Evolutionary conservation across 768 basidiomycete genomes (phyloP).

Genomic region (Bullera alba): DNA sequence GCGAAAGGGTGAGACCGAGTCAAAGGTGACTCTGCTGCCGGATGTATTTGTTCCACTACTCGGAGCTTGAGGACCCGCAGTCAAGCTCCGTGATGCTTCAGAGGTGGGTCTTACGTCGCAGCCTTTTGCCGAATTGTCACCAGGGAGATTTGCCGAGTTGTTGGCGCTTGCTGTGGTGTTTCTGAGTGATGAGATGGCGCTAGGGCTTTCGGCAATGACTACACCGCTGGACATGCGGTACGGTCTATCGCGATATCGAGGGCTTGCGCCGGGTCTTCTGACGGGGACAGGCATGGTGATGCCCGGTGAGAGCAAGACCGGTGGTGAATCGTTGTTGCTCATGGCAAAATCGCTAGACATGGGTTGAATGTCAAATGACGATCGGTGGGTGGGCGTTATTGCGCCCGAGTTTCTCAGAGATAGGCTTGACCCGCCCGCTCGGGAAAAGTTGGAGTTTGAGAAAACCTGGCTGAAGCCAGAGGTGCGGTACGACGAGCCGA

Average conservation of each 20-base stretch:
- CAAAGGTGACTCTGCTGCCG: conserved; percentile 2
- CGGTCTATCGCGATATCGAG: neutral
- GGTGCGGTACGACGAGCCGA: conserved; percentile 6
- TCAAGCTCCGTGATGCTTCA: too few species aligned
- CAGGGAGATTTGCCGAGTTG: too few species aligned
- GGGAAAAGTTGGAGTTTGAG: conserved; percentile 21
- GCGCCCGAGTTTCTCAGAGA: neutral
- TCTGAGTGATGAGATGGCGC: too few species aligned
- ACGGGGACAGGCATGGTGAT: neutral
- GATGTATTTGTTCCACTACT: neutral
- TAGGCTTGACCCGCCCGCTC: neutral
- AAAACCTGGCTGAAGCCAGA: conserved; percentile 38
- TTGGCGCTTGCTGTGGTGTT: too few species aligned
- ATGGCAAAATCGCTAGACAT: too few species aligned
- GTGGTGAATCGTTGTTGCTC: too few species aligned
- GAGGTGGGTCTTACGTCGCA: too few species aligned
- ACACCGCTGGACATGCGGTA: conserved; percentile 1
- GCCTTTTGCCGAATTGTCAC: too few species aligned
- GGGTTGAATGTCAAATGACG: conserved; percentile 1
- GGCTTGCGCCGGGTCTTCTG: neutral
- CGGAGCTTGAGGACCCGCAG: neutral
- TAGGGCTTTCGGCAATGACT: neutral
- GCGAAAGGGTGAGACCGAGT: neutral
- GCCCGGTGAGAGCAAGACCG: too few species aligned
- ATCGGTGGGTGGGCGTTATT: conserved; percentile 5